Base-by-base conservation (phyloP, 2,329 filamentous ascomycete species). In the Fusarium dlaminii region DNA sequence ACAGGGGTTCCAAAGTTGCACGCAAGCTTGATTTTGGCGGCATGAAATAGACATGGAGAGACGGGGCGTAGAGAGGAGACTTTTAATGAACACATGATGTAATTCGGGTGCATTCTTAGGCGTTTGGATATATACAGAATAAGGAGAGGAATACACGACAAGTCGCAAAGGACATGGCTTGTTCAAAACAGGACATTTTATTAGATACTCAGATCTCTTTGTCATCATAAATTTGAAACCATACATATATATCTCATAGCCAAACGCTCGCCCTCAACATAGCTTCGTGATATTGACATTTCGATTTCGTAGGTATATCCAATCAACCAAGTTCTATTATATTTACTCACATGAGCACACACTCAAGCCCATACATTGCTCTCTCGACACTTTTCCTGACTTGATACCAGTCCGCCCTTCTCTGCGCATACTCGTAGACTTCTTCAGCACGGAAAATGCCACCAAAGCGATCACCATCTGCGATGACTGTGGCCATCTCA, bases 341-440 rank as follows among this genome's bases (percentile, higher is more conserved):
- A 43, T 40, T 10, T 42, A 27, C 29, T 87, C 83, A 98, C 95
- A 98, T 98, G 48, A 97, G 80, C 51, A 81, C 82, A 82, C 96
- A 99, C 68, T 96, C 96, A 81, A 98, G 90, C 9, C 96, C 96
- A 84, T 98, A 98, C 95, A 99, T 98, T 70, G 95, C 95, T 83
- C 93, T 92, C 86, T 99, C 96, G 11, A 99, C 96, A 72, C 95
- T 91, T 73, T 90, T 90, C 84, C 93, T 93, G 17, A 99, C 94
- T 77, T 92, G 89, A 81, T 96, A 98, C 96, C 96, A 99, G 84
- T 99, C 96, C 56, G 95, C 95, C 76, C 96, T 87, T 75, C 96
- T 87, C 83, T 98, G 95, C 3, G 96, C 96, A 85, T 97, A 99
- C 85, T 98, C 96, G 79, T 98, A 98, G 8, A 98, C 96, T 85